A percentile compares a stretch with the other conserved stretches of the same genome.
Evolutionary conservation across 257 asterid genomes (phyloP).

Genomic region (Petunia axillaris): DNA sequence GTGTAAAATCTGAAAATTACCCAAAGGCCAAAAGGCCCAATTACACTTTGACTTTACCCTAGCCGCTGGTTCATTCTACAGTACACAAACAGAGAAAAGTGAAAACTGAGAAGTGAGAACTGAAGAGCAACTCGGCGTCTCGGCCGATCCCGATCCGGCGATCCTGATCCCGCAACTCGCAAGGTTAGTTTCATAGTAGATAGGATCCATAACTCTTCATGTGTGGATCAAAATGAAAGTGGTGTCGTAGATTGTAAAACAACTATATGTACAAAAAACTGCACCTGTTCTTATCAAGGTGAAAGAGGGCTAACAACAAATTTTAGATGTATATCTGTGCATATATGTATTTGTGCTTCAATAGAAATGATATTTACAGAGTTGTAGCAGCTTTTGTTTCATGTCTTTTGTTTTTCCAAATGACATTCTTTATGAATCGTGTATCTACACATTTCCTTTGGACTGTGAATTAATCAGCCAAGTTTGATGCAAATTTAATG

Average conservation of each 20-base stretch:
- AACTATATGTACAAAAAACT: constrained; percentile 3
- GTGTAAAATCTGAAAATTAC: too few relatives aligned
- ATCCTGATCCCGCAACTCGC: too few relatives aligned
- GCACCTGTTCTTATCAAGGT: background rate
- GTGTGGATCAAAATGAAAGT: constrained; percentile 42
- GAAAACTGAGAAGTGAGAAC: too few relatives aligned
- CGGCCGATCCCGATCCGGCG: too few relatives aligned
- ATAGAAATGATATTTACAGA: background rate
- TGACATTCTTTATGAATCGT: constrained; percentile 2
- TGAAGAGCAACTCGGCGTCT: too few relatives aligned
- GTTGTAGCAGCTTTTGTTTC: background rate
- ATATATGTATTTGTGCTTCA: constrained; percentile 14
- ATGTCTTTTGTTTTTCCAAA: background rate
- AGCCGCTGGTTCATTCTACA: too few relatives aligned
- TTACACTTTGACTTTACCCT: too few relatives aligned
- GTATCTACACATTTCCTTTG: background rate
- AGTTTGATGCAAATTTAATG: background rate
- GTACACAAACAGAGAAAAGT: too few relatives aligned
- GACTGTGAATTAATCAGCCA: background rate
- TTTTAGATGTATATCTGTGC: background rate
- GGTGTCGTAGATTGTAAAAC: constrained; percentile 48
- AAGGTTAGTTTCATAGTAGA: constrained; percentile 31
- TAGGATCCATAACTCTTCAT: constrained; percentile 39
- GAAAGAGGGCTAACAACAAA: background rate
- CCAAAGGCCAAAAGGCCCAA: too few relatives aligned